phyloP scores from a whole-genome alignment of 108 stramenopile genomes.

The Bacterosira constricta region DNA sequence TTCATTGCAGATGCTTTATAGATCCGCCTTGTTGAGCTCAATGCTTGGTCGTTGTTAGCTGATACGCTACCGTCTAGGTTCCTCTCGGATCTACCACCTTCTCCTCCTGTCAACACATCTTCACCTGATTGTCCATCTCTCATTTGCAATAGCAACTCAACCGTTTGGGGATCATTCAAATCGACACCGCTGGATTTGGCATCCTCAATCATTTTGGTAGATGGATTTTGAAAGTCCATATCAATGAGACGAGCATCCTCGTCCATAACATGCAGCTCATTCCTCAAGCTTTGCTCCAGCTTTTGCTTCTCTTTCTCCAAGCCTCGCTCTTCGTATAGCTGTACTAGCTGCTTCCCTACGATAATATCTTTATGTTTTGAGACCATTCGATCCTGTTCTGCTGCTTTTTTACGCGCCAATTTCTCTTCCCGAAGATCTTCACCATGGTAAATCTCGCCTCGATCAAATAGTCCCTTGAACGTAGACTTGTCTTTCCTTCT shows the following conservation, averaged over 20 bases:
- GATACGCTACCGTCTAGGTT: too few species aligned
- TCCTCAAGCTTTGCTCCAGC: constrained; percentile 21
- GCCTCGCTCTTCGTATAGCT: constrained; percentile 33
- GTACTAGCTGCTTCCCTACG: constrained; percentile 13
- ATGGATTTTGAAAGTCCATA: constrained; percentile 43
- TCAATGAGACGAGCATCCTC: not conserved
- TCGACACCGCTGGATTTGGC: constrained; percentile 43
- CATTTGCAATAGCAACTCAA: constrained; percentile 28
- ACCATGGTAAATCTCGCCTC: constrained; percentile 40
- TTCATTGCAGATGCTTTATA: too few species aligned
- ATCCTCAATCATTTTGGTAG: constrained; percentile 32
- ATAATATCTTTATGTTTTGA: constrained; percentile 22
- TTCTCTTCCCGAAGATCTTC: constrained; percentile 28
- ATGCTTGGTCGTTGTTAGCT: too few species aligned
- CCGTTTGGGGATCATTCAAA: constrained; percentile 26
- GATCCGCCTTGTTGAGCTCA: too few species aligned
- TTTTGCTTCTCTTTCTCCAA: constrained; percentile 24
- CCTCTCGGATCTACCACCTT: too few species aligned
- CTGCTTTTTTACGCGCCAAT: not conserved
- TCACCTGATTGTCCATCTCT: too few species aligned
- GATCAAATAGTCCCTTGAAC: constrained; percentile 45
- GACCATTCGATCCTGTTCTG: not conserved
- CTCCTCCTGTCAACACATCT: too few species aligned
- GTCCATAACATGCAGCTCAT: not conserved
- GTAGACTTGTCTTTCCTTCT: constrained; percentile 26